Evolutionary conservation across 805 yeast genomes (phyloP).

Genomic region (Wickerhamiella azymoides): DNA sequence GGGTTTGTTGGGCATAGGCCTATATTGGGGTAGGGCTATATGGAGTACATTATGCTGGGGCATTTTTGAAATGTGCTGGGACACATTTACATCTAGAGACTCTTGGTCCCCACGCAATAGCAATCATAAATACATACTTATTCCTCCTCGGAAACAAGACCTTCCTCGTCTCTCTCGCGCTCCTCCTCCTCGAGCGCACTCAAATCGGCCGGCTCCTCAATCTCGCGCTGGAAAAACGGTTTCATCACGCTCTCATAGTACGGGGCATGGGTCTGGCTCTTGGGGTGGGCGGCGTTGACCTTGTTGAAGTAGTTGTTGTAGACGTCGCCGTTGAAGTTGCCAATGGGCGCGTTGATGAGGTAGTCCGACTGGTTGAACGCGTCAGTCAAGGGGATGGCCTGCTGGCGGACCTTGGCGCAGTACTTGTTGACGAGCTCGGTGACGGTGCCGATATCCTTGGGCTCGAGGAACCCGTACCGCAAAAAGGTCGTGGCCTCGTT

Average conservation of each 20-base stretch:
- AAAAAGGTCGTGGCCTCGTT: constrained; percentile 57
- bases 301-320: constrained; percentile 57
- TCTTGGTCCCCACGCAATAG: not conserved
- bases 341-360: constrained; percentile 66
- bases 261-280: constrained; percentile 40
- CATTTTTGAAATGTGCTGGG: too few relatives aligned
- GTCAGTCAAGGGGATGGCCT: constrained; percentile 66
- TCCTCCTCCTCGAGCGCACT: constrained; percentile 13
- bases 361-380: constrained; percentile 68
- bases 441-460: constrained; percentile 31
- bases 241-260: constrained; percentile 30
- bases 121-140: not conserved
- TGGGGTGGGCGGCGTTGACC: constrained; percentile 39
- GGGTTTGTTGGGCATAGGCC: too few relatives aligned
- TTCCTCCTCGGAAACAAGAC: not conserved
- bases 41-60: too few relatives aligned
- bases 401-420: constrained; percentile 41
- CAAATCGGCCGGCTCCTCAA: constrained; percentile 16
- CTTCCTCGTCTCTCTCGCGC: constrained; percentile 9
- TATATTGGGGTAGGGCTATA: too few relatives aligned
- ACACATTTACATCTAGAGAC: too few relatives aligned
- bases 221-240: constrained; percentile 25
- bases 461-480: constrained; percentile 41
- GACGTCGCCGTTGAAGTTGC: constrained; percentile 65
- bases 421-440: constrained; percentile 33